Conservation (phyloP, 2,329 filamentous ascomycete species). For the Exophiala phaeomuriformis region DNA sequence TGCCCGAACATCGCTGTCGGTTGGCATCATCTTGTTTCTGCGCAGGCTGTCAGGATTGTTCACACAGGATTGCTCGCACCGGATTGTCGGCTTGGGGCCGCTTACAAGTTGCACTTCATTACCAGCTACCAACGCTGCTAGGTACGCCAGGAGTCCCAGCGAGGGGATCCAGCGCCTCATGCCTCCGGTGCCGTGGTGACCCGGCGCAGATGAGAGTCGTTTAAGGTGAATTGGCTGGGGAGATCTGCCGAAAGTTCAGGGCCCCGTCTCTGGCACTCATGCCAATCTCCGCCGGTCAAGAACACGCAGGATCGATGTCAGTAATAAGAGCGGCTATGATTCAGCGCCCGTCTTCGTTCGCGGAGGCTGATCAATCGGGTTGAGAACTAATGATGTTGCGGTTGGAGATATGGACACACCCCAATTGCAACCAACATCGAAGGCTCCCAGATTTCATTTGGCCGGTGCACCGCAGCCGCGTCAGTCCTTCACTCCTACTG, state of each 20-base stretch:
- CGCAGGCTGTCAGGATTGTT: conserved; percentile 7
- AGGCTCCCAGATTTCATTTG: neutral
- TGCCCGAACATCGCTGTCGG: conserved; percentile 78
- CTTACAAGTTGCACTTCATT: conserved; percentile 43
- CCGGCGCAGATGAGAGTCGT: neutral
- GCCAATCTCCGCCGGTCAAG: neutral
- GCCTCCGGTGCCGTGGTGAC: neutral
- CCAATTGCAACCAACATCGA: neutral
- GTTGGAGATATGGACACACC: neutral
- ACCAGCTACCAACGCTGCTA: conserved; percentile 31
- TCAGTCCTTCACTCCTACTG: neutral
- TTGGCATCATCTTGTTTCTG: conserved; percentile 71
- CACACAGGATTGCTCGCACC: neutral
- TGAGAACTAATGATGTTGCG: neutral
- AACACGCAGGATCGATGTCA: too few relatives aligned
- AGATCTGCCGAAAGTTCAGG: neutral
- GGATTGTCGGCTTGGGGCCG: neutral
- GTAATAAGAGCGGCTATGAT: too few relatives aligned
- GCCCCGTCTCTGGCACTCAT: neutral
- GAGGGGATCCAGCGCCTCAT: conserved; percentile 25
- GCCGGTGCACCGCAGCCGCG: neutral
- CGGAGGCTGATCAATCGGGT: neutral
- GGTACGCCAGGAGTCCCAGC: conserved; percentile 22
- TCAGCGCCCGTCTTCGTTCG: too few relatives aligned
- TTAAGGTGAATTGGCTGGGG: neutral